phyloP scores from a whole-genome alignment of 169 alveolate genomes.

The Perkinsus olseni region DNA sequence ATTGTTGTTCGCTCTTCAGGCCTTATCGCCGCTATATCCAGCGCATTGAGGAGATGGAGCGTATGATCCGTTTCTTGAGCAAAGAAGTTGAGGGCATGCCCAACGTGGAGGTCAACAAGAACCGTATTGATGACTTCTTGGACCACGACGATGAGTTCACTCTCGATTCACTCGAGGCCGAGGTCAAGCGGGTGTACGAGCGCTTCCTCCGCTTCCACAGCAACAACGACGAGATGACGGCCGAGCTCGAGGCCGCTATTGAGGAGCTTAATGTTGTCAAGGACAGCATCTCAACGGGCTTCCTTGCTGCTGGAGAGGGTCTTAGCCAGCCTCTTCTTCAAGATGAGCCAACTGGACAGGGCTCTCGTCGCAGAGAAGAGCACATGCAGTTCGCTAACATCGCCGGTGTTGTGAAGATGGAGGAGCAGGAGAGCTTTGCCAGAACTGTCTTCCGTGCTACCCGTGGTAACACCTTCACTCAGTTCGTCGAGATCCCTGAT shows the following conservation, averaged over 20 bases:
- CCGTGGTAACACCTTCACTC: slow-evolving; percentile 90
- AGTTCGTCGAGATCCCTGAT: slow-evolving; percentile 71
- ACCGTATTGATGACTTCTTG: slow-evolving; percentile 52
- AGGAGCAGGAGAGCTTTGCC: slow-evolving; percentile 80
- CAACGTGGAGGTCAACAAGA: neutral
- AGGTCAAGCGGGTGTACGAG: neutral
- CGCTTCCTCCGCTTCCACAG: neutral
- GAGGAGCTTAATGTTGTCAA: slow-evolving; percentile 4
- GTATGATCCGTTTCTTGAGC: slow-evolving; percentile 63
- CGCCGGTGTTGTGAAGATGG: slow-evolving; percentile 83
- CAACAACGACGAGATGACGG: neutral
- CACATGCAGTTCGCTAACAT: slow-evolving; percentile 59
- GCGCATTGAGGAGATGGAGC: slow-evolving; percentile 82
- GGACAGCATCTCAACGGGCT: neutral
- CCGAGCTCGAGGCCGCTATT: slow-evolving; percentile 3
- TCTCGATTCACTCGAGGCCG: slow-evolving; percentile 60
- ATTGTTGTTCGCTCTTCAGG: neutral
- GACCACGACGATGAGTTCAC: slow-evolving; percentile 56
- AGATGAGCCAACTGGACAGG: neutral
- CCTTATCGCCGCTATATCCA: slow-evolving; percentile 77
- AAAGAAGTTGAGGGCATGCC: slow-evolving; percentile 39
- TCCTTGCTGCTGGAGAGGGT: neutral
- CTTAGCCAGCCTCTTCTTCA: neutral
- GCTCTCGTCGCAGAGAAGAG: neutral
- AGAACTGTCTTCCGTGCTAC: slow-evolving; percentile 90